These are phyloP conservation scores for Hypholoma fasciculare DNA, from an alignment of 768 basidiomycete genomes.

Conservation along the genomic window DNA sequence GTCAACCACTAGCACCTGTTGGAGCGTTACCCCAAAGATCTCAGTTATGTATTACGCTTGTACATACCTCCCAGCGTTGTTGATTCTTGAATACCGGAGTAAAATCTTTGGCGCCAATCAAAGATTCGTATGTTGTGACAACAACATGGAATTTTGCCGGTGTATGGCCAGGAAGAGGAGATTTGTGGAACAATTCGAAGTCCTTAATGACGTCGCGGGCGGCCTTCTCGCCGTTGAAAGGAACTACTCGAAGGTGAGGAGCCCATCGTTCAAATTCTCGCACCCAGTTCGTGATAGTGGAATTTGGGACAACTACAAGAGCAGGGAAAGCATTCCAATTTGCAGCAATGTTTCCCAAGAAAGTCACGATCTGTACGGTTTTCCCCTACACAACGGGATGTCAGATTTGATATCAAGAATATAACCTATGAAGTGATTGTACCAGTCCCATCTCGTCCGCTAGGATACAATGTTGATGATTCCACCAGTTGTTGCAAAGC, in stretches of 20 bases:
- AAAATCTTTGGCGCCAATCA: conserved; percentile 71
- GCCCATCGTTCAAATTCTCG: conserved; percentile 92
- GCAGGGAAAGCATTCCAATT: conserved; percentile 69
- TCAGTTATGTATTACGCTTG: neutral
- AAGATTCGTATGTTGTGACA: conserved; percentile 89
- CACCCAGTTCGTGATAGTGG: conserved; percentile 94
- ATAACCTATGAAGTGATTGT: conserved; percentile 6
- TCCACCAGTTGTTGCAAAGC: conserved; percentile 90
- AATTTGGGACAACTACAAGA: conserved; percentile 94
- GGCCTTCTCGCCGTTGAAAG: conserved; percentile 81
- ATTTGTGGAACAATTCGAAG: conserved; percentile 76
- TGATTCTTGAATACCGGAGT: conserved; percentile 72
- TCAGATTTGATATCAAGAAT: neutral
- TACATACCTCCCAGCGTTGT: conserved; percentile 81
- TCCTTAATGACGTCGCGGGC: conserved; percentile 78
- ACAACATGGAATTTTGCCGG: conserved; percentile 84
- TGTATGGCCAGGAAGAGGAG: conserved; percentile 38
- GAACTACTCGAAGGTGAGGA: conserved; percentile 73
- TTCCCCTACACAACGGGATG: conserved; percentile 56
- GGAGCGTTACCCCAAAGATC: neutral
- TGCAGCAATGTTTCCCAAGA: conserved; percentile 66
- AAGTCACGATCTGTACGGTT: conserved; percentile 89
- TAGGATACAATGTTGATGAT: conserved; percentile 79
- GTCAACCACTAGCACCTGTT: conserved; percentile 77
- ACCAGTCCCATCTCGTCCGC: conserved; percentile 99